Base-by-base conservation (phyloP, 176 grass and related monocot genomes). In the Bothriochloa decipiens region DNA sequence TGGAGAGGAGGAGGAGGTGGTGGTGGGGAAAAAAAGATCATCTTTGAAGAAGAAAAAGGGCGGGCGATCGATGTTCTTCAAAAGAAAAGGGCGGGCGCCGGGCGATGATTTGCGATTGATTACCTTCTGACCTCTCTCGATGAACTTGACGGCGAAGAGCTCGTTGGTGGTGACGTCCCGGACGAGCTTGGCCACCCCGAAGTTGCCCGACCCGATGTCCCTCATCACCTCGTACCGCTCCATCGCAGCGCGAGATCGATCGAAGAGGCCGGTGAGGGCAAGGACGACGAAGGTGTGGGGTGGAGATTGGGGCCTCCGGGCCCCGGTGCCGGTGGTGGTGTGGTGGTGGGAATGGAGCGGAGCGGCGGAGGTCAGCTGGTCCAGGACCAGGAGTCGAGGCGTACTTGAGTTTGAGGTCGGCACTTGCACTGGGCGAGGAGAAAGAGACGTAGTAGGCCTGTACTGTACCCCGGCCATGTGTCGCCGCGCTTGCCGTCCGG, bases 141-240 rank as follows among this genome's bases (percentile, higher is more conserved):
- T 95, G 82, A 86, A 88, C 90, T 97, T 97, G 74, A 95, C 90
- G 76, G 95, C 95, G 87, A 88, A 95, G 33, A 93, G 91, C 22
- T 95, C 92, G 74, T 93, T 90, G 80, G 95, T 93, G 15, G 18
- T 17, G 68, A 93, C 72, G 82, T 97, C 91, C 27, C 91, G 86
- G 14, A 97, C 92, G 43, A 97, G 83, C 88, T 95, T 97, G 60
- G 95, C 89, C 74, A 97, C 95, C 9, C 95, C 95, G 76, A 97
- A 97, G 74, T 95, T 97, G 1, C 95, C 95, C 8, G 95, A 94
- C 7, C 95, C 95, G 26, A 97, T 78, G 83, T 91, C 92, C 79
- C 61, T 88, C 27, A 97, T 86, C 77, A 95, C 89, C 87, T 97
- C 95, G 79, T 93, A 97, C 33, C 86, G 73, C 73, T 97, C 95